Conservation (phyloP, 352 stramenopile genomes). For the Vaucheria bursata region DNA sequence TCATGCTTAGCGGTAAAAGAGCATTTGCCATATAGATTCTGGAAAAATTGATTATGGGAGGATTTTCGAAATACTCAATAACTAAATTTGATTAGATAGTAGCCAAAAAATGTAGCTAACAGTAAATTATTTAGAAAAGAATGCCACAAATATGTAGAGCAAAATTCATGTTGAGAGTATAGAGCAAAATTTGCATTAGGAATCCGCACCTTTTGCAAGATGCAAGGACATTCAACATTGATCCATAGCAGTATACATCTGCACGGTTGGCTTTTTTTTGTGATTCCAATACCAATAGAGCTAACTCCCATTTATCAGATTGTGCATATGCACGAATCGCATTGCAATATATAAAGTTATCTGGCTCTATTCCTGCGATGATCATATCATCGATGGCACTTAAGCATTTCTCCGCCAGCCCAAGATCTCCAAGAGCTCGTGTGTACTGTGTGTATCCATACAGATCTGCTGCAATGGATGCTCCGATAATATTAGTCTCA, state of each 20-base stretch:
- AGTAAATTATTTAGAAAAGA: not conserved
- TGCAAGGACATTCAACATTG: not conserved
- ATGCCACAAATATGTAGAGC: not conserved
- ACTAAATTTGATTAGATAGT: not conserved
- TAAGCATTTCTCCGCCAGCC: not conserved
- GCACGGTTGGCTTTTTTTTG: not conserved
- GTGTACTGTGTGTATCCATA: not conserved
- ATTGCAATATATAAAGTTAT: constrained; percentile 15
- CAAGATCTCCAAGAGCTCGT: not conserved
- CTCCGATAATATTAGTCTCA: not conserved
- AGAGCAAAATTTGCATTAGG: not conserved
- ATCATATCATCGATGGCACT: not conserved
- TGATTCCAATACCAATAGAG: not conserved
- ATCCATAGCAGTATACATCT: not conserved
- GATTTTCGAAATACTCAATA: not conserved
- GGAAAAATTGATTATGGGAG: not conserved
- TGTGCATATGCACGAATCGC: constrained; percentile 23
- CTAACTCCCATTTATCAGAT: not conserved
- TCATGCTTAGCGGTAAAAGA: no score
- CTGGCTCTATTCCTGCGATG: not conserved
- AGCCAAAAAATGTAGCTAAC: not conserved
- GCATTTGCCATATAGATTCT: not conserved
- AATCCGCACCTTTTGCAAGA: not conserved
- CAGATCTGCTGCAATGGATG: not conserved
- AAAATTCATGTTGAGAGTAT: not conserved